Conservation (phyloP, 768 basidiomycete genomes). For the Suillus bovinus region DNA sequence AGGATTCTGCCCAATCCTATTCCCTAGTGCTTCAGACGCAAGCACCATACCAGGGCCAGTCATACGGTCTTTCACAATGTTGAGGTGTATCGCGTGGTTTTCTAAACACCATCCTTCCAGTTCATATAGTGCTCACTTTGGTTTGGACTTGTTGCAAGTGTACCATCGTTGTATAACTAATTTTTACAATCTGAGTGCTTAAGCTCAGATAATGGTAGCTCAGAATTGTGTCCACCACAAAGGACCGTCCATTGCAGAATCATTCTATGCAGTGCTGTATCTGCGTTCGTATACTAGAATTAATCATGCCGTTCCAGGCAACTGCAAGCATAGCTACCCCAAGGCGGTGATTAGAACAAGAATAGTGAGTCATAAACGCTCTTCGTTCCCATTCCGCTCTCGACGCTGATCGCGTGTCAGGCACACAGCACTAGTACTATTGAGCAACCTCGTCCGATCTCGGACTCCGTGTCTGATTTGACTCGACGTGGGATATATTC, state of each 20-base stretch:
- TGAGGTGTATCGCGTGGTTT: slow-evolving; percentile 16
- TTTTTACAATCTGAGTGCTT: neutral
- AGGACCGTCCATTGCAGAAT: neutral
- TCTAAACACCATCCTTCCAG: neutral
- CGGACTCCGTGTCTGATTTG: too few species aligned
- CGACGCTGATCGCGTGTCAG: neutral
- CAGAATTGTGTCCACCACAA: neutral
- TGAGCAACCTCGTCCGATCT: neutral
- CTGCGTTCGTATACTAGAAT: neutral
- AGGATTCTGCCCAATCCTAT: slow-evolving; percentile 32
- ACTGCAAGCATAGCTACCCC: neutral
- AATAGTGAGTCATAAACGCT: neutral
- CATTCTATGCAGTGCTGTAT: neutral
- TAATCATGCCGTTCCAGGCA: neutral
- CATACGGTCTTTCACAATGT: slow-evolving; percentile 28
- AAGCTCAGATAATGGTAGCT: neutral
- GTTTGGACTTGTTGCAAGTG: neutral
- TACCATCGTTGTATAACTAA: neutral
- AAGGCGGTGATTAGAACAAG: neutral
- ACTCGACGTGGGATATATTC: too few species aligned
- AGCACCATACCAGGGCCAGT: slow-evolving; percentile 53
- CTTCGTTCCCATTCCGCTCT: neutral
- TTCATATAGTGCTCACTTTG: neutral
- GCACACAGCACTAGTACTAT: neutral
- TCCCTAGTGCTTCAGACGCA: slow-evolving; percentile 47